Conservation (phyloP, 345 rosid species). For the Trapa incisa region DNA sequence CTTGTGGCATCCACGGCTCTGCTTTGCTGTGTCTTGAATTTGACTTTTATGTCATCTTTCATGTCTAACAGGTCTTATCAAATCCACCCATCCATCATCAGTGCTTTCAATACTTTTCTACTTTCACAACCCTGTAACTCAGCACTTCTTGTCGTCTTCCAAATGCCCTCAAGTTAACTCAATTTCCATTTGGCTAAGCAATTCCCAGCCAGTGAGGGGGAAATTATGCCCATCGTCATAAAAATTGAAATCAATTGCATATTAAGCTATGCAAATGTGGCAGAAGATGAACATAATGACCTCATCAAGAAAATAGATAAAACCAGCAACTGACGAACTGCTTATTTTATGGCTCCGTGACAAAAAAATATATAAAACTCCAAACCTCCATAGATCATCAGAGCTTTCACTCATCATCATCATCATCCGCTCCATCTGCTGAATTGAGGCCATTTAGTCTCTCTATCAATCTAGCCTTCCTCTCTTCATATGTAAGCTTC, state of each 20-base stretch:
- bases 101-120: neutral
- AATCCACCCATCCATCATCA: no score
- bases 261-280: neutral
- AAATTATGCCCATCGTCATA: neutral
- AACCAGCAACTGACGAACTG: neutral
- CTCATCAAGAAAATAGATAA: neutral
- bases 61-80: no score
- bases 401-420: conserved; percentile 33
- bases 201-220: no score
- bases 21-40: neutral
- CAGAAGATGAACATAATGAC: neutral
- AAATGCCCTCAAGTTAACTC: no score
- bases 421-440: conserved; percentile 22
- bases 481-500: conserved; percentile 72
- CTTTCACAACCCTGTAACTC: no score
- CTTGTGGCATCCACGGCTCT: no score
- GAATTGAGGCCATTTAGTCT: conserved; percentile 51
- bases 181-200: no score
- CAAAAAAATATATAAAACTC: neutral
- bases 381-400: neutral
- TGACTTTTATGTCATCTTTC: neutral
- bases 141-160: no score
- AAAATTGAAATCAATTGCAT: neutral
- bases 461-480: conserved; percentile 63
- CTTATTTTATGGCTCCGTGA: neutral